Conservation (phyloP, 306 rosid genomes). For the Sesbania bispinosa region DNA sequence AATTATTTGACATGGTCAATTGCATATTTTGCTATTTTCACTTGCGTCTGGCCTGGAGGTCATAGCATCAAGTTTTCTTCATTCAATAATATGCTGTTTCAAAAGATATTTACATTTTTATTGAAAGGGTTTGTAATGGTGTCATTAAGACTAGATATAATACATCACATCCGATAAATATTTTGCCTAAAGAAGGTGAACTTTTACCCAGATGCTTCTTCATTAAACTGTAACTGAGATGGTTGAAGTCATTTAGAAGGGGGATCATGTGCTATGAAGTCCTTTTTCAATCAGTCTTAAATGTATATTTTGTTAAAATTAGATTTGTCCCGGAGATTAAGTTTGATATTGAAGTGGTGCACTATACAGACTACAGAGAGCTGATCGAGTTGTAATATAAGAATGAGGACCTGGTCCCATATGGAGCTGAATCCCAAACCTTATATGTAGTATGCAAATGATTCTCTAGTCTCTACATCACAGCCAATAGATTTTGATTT, state of each 20-base stretch:
- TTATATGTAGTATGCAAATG: not conserved
- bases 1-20: not conserved
- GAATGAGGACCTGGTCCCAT: not conserved
- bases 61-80: not conserved
- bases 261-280: constrained; percentile 2
- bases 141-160: not conserved
- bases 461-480: not conserved
- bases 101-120: constrained; percentile 16
- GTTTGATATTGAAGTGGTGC: constrained; percentile 22
- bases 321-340: not conserved
- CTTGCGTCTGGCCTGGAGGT: not conserved
- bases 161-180: not conserved
- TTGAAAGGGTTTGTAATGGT: not conserved
- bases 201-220: not conserved
- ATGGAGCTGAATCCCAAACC: not conserved
- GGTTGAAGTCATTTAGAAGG: not conserved
- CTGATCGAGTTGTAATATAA: constrained; percentile 13
- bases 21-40: not conserved
- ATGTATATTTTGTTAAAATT: not conserved
- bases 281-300: not conserved
- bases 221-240: not conserved
- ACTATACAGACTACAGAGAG: not conserved
- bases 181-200: not conserved
- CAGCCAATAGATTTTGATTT: constrained; percentile 14
- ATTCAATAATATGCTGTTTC: constrained; percentile 14